Conservation (phyloP, 1,284 basidiomycete species). For the Ganoderma boninense region DNA sequence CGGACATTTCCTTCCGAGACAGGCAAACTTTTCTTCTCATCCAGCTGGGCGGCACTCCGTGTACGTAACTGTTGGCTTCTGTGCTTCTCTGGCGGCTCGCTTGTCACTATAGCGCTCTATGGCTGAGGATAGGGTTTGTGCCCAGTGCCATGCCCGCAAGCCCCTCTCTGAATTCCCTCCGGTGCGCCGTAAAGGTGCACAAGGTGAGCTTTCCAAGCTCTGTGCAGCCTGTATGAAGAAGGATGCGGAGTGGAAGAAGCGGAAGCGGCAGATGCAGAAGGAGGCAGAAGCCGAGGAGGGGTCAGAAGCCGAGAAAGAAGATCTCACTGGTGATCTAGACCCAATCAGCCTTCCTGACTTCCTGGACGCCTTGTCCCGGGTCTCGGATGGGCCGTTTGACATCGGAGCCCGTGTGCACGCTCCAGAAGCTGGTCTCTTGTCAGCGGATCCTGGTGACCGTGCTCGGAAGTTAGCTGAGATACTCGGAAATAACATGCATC, state of each 20-base stretch:
- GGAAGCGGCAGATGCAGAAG: slow-evolving; percentile 2
- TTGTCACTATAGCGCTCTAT: background rate
- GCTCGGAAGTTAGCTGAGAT: background rate
- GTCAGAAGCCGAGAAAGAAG: background rate
- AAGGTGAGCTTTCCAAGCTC: background rate
- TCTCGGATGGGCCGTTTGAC: background rate
- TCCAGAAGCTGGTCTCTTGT: background rate
- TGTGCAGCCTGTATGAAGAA: background rate
- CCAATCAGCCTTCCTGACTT: background rate
- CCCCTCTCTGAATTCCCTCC: background rate
- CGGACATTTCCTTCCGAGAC: background rate
- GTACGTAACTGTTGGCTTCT: background rate
- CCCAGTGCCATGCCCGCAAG: background rate
- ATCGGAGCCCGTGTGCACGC: background rate
- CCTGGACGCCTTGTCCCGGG: background rate
- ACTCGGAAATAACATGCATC: background rate
- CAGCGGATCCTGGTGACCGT: background rate
- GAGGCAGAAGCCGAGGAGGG: background rate
- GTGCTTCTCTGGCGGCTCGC: background rate
- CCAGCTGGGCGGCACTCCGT: background rate
- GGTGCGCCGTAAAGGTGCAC: background rate
- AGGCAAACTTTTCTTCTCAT: background rate
- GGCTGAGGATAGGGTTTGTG: background rate
- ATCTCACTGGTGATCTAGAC: background rate
- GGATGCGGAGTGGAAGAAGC: background rate